Percentiles rank a stretch among this genome's conserved stretches.
Conservation (phyloP, 1,139 yeast genomes). For the Ogataea hybrid region DNA sequence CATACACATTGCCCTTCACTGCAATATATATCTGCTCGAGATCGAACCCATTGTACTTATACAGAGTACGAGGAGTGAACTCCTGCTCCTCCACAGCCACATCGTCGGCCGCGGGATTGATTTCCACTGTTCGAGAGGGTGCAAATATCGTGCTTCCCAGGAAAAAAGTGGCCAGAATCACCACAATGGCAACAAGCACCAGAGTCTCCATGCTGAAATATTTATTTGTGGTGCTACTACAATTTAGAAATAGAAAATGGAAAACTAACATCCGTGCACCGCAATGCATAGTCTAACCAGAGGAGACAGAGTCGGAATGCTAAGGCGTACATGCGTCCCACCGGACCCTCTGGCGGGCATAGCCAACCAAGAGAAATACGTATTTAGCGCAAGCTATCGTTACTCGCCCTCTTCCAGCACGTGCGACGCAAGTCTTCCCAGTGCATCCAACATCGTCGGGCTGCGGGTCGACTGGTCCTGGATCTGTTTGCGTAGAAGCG, state of each 20-base stretch:
- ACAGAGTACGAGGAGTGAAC: constrained; percentile 77
- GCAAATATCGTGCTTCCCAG: constrained; percentile 13
- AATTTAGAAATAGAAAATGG: neutral
- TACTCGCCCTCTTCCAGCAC: constrained; percentile 40
- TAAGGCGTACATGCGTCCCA: neutral
- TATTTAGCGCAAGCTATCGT: neutral
- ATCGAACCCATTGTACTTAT: constrained; percentile 77
- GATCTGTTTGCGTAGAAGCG: constrained; percentile 23
- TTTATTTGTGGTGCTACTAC: constrained; percentile 5
- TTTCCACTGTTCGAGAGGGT: constrained; percentile 13
- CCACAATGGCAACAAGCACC: constrained; percentile 13
- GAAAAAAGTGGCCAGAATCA: constrained; percentile 13
- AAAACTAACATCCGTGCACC: constrained; percentile 7
- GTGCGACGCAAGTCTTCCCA: constrained; percentile 46
- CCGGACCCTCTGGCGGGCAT: neutral
- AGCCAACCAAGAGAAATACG: neutral
- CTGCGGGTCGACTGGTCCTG: constrained; percentile 7
- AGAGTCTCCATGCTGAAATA: constrained; percentile 14
- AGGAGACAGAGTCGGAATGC: neutral
- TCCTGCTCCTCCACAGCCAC: constrained; percentile 73
- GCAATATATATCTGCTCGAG: constrained; percentile 79
- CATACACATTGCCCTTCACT: constrained; percentile 81
- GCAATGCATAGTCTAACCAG: neutral
- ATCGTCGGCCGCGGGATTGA: constrained; percentile 21
- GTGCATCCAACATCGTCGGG: constrained; percentile 39